Evolutionary conservation across 176 grass and related monocot species (phyloP), one percentile per base, ranked within the genome.

Genomic region (Aegilops longissima): DNA sequence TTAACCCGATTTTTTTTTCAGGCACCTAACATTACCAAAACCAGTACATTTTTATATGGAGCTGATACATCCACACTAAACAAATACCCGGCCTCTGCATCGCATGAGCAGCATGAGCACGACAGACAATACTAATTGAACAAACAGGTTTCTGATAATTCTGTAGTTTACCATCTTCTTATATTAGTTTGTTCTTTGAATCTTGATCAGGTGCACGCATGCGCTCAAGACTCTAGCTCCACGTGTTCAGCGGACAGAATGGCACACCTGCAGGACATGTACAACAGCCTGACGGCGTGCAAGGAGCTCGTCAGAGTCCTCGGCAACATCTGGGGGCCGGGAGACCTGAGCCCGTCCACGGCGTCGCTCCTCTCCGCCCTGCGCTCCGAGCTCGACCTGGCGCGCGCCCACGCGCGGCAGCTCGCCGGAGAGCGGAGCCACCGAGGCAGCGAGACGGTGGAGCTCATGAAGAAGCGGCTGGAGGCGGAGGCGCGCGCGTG

Each of bases 291-390:
- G 38, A 58, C 70, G 7, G 84, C 96, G 34, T 95, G 90, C 77
- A 90, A 87, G 83, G 92, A 94, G 79, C 90, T 98, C 3, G 73
- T 96, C 52, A 92, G 90, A 20, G 88, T 90, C 14, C 47, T 96
- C 34, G 63, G 80, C 79, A 80, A 61, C 70, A 61, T 95, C 23
- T 69, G 80, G 79, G 84, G 84, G 3, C 61, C 75, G 42, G 86
- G 83, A 17, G 89, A 56, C n/a, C 84, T 78, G 42, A 81, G 34
- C 78, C 70, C 88, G 18, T 95, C 92, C 12, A 73, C 86, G 74
- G 45, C 85, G 10, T 91, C 93, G 34, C 66, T 98, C 35, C 66
- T 94, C 44, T 86, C 88, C 21, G 92, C 91, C 17, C 92, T 98
- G 58, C 86, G 82, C 63, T 80, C 90, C 16, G 89, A 98, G 86